Evolutionary conservation across 768 basidiomycete species (phyloP).

Genomic region (Leucosporidium creatinivorum): DNA sequence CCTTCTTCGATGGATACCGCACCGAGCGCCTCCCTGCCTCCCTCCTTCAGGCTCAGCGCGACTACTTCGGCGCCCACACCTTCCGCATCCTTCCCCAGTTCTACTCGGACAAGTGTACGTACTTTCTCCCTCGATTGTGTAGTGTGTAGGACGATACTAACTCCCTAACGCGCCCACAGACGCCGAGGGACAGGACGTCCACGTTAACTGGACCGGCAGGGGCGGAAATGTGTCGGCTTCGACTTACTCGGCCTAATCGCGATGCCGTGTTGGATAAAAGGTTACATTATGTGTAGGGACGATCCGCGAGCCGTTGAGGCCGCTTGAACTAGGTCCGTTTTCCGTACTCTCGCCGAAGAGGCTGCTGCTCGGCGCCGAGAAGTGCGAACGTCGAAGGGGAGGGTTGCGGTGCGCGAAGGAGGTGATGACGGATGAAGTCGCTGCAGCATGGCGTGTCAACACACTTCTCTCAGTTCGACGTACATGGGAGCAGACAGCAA

Average conservation of each 20-base stretch:
- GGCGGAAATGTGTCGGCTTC: slow-evolving; percentile 89
- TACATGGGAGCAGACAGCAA: no score
- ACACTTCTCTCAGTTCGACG: no score
- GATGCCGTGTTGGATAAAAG: no score
- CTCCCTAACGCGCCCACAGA: slow-evolving; percentile 6
- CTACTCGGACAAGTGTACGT: slow-evolving; percentile 55
- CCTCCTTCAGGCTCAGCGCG: slow-evolving; percentile 83
- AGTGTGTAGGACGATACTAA: background rate
- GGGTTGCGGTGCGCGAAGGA: no score
- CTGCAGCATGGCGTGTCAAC: no score
- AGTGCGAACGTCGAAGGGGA: no score
- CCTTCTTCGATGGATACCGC: slow-evolving; percentile 98
- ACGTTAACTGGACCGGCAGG: slow-evolving; percentile 98
- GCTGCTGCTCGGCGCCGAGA: no score
- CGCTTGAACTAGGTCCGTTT: no score
- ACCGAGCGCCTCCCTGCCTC: slow-evolving; percentile 91
- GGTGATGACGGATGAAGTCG: no score
- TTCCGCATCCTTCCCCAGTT: slow-evolving; percentile 89
- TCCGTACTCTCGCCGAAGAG: no score
- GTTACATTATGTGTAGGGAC: no score
- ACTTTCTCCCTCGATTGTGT: background rate
- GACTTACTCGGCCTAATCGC: slow-evolving; percentile 62
- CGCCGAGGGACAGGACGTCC: slow-evolving; percentile 45
- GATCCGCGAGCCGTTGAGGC: no score
- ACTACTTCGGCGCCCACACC: slow-evolving; percentile 93